Conservation (phyloP, 225 moss, liverwort and hornwort species). For the Asterella californica region DNA sequence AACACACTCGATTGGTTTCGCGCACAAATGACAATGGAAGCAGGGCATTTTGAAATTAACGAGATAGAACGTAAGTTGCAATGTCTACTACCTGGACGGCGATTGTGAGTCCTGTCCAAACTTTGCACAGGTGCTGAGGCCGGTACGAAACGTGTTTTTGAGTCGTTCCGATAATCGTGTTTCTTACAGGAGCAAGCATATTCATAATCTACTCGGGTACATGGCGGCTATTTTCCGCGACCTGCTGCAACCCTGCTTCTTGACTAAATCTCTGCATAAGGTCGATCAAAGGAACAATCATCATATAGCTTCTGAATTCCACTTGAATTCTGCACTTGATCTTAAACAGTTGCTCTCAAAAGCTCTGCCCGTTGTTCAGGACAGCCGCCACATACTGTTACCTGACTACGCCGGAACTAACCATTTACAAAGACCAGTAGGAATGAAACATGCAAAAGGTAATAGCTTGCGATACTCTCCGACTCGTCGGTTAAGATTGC, state of each 20-base stretch:
- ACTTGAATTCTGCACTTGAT: constrained; percentile 7
- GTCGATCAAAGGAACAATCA: not conserved
- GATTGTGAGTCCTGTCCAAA: not conserved
- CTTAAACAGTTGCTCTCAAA: constrained; percentile 24
- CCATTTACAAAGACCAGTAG: not conserved
- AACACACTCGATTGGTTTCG: not conserved
- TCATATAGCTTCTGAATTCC: not conserved
- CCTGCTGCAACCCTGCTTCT: not conserved
- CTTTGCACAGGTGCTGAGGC: not conserved
- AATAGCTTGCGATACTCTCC: constrained; percentile 5
- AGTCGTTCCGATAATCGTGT: not conserved
- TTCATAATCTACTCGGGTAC: too few relatives aligned
- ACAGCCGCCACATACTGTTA: constrained; percentile 8
- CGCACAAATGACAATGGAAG: not conserved
- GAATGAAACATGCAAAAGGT: not conserved
- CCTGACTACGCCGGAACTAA: not conserved
- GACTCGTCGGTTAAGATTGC: constrained; percentile 25
- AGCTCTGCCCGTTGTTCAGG: constrained; percentile 19
- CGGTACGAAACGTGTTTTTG: not conserved
- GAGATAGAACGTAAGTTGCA: not conserved
- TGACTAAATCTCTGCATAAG: not conserved
- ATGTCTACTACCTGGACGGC: not conserved
- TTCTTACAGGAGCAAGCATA: not conserved
- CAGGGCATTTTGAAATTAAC: not conserved
- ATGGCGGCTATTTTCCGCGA: constrained; percentile 10